phyloP scores from a whole-genome alignment of 805 yeast genomes.

The Yarrowia porcina region DNA sequence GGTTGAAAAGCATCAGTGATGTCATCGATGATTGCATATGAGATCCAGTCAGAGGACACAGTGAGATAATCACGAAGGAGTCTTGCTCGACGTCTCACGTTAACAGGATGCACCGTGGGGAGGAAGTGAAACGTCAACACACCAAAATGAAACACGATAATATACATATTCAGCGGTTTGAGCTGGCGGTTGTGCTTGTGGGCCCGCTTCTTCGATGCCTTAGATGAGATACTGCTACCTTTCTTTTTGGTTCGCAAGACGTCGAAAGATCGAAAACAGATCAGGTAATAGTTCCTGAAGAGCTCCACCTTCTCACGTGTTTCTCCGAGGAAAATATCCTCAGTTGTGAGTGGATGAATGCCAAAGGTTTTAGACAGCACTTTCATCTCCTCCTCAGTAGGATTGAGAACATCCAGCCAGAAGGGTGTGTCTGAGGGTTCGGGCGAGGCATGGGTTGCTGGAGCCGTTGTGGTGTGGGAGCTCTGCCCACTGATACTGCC shows the following conservation, averaged over 20 bases:
- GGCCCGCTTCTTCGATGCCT: conserved; percentile 77
- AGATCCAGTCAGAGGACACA: conserved; percentile 94
- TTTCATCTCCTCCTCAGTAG: conserved; percentile 96
- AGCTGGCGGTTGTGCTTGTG: conserved; percentile 43
- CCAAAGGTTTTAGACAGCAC: conserved; percentile 86
- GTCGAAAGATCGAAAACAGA: conserved; percentile 83
- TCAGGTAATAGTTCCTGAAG: conserved; percentile 84
- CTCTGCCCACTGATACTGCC: conserved; percentile 7
- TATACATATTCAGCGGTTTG: conserved; percentile 87
- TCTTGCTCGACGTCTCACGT: conserved; percentile 90
- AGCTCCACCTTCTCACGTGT: conserved; percentile 93
- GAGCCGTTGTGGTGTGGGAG: neutral
- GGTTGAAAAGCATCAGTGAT: conserved; percentile 98
- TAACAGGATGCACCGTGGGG: conserved; percentile 94
- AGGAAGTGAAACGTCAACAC: conserved; percentile 91
- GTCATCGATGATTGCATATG: conserved; percentile 94
- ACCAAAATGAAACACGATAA: conserved; percentile 85
- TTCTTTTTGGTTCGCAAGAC: conserved; percentile 42
- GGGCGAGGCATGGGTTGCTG: neutral
- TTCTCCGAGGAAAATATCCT: conserved; percentile 89
- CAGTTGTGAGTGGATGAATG: conserved; percentile 93
- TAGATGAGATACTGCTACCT: conserved; percentile 31
- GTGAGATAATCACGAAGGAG: conserved; percentile 81
- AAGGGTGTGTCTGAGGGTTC: conserved; percentile 53
- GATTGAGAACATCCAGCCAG: conserved; percentile 91